These are phyloP conservation scores for Plasmodium vinckei DNA, from an alignment of 169 alveolate species.

Conservation along the genomic window DNA sequence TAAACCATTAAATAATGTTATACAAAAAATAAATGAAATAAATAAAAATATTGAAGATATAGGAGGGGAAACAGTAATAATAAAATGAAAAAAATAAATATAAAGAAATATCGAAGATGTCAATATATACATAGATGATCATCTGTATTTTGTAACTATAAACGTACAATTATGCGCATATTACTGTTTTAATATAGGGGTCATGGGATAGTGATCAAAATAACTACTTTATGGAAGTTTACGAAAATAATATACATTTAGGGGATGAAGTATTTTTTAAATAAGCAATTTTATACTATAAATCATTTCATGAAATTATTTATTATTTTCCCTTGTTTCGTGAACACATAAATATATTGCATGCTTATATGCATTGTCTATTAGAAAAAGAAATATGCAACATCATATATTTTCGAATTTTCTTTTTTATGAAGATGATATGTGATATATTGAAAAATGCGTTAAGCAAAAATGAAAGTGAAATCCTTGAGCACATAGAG, in stretches of 20 bases:
- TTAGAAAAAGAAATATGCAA: too few relatives aligned
- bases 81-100: slow-evolving; percentile 5
- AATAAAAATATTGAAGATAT: slow-evolving; percentile 26
- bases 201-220: slow-evolving; percentile 53
- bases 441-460: slow-evolving; percentile 24
- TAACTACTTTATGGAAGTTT: slow-evolving; percentile 61
- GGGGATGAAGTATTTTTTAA: slow-evolving; percentile 43
- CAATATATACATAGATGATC: too few relatives aligned
- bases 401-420: too few relatives aligned
- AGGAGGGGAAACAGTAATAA: slow-evolving; percentile 63
- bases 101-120: too few relatives aligned
- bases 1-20: slow-evolving; percentile 10
- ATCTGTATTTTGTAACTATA: too few relatives aligned
- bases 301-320: too few relatives aligned
- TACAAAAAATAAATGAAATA: slow-evolving; percentile 39
- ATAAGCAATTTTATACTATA: background rate
- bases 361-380: too few relatives aligned
- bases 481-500: slow-evolving; percentile 27
- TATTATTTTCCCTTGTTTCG: too few relatives aligned
- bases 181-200: slow-evolving; percentile 15
- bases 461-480: slow-evolving; percentile 41
- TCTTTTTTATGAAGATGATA: slow-evolving; percentile 6
- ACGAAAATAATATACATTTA: slow-evolving; percentile 25
- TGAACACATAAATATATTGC: too few relatives aligned
- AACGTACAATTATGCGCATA: too few relatives aligned